phyloP scores from a whole-genome alignment of 1,284 basidiomycete genomes.

The Cryptococcus amylolentus region DNA sequence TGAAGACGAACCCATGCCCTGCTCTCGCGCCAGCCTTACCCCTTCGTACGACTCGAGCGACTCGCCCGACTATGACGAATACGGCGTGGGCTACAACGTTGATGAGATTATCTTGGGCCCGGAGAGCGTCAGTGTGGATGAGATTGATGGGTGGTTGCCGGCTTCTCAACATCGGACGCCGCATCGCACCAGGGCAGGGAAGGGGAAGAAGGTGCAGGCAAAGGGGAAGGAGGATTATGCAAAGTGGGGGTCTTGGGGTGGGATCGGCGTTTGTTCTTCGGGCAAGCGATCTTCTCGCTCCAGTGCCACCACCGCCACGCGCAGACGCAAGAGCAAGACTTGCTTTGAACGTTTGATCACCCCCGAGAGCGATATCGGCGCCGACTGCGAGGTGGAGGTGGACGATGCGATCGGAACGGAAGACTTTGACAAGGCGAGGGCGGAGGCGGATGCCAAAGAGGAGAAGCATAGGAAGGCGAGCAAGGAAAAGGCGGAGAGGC shows the following conservation, averaged over 20 bases:
- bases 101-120: constrained; percentile 38
- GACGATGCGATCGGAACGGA: constrained; percentile 39
- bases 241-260: constrained; percentile 32
- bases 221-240: constrained; percentile 10
- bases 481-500: constrained; percentile 33
- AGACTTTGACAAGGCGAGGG: constrained; percentile 37
- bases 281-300: constrained; percentile 9
- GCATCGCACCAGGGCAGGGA: constrained; percentile 16
- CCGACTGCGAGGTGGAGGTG: constrained; percentile 10
- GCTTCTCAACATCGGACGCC: constrained; percentile 21
- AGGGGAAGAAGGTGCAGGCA: constrained; percentile 7
- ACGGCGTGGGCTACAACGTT: constrained; percentile 12
- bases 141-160: constrained; percentile 43
- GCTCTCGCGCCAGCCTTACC: constrained; percentile 21
- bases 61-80: constrained; percentile 29
- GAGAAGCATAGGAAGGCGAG: constrained; percentile 30
- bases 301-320: constrained; percentile 5
- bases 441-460: constrained; percentile 38
- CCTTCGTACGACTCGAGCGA: constrained; percentile 37
- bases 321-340: constrained; percentile 7
- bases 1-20: constrained; percentile 19
- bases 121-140: constrained; percentile 42
- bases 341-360: constrained; percentile 4
- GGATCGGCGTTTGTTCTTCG: constrained; percentile 35
- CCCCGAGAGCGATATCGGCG: constrained; percentile 10